Conservation (phyloP, 352 stramenopile genomes). For the Hyaloperonospora arabidopsidis region DNA sequence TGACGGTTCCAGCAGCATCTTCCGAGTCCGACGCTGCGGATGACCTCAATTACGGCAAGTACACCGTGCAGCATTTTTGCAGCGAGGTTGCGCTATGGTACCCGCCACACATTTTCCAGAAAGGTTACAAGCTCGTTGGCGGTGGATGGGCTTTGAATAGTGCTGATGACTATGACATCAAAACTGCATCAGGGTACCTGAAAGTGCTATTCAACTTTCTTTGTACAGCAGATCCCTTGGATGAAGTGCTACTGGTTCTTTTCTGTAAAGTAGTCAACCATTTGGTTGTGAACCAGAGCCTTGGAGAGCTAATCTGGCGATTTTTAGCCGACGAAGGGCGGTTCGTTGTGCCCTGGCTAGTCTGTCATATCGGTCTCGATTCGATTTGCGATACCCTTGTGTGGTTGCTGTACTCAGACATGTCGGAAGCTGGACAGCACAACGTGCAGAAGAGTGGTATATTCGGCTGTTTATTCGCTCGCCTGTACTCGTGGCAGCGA, state of each 20-base stretch:
- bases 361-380: conserved; percentile 77
- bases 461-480: conserved; percentile 70
- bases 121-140: conserved; percentile 29
- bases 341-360: conserved; percentile 66
- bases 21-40: conserved; percentile 26
- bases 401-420: conserved; percentile 80
- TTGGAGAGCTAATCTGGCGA: conserved; percentile 55
- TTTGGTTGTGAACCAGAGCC: conserved; percentile 62
- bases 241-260: conserved; percentile 72
- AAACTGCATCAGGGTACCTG: conserved; percentile 50
- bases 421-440: conserved; percentile 52
- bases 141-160: conserved; percentile 31
- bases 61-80: conserved; percentile 80
- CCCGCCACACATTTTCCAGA: conserved; percentile 67
- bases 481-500: conserved; percentile 73
- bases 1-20: conserved; percentile 41
- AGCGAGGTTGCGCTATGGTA: conserved; percentile 76
- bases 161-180: conserved; percentile 44
- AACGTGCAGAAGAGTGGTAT: conserved; percentile 63
- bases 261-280: conserved; percentile 85
- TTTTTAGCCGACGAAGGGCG: conserved; percentile 65
- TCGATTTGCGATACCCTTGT: conserved; percentile 79
- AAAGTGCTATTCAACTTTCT: conserved; percentile 83
- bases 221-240: conserved; percentile 50
- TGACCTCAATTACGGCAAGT: conserved; percentile 73